Base-by-base conservation (phyloP, 345 rosid species). In the Eucalyptus polybractea region DNA sequence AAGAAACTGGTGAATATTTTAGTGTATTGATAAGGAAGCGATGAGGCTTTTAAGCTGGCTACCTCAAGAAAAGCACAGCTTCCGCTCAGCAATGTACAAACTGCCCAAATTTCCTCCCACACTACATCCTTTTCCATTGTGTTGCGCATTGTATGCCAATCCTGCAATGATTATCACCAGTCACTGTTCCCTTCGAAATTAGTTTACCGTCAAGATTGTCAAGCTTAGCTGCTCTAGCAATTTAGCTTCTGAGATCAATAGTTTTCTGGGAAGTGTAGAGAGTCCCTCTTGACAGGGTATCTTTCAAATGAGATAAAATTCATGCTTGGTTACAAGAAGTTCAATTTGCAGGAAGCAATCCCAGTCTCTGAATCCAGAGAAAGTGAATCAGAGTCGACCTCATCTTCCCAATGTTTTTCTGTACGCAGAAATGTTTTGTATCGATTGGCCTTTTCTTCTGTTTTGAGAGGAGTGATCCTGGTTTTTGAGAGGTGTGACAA, bases 401-500 rank as follows among this genome's bases (percentile, higher is more conserved):
- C 60, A 54, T 22, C 60, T 54, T 54, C 27, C 1, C 0, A 1
- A 54, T 21, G 27, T 54, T 54, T 0, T 54, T 54, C 0, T 0
- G 0, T 54, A 1, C 0, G 3, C 0, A 0, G 0, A 54, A 21
- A 54, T 54, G 60, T 54, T 54, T 54, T 54, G 27, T 22, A 22
- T 51, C 22, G 1, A 51, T 51, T 17, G 56, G 56, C 56, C 22
- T 16, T 7, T 51, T 51, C 56, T 16, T 51, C 56, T 3, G 9
- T 51, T 51, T 51, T 17, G 56, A 51, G 56, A 51, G 54, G 54
- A 51, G 54, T 51, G 54, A 51, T 51, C 54, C 54, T 51, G 54
- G 54, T 51, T 7, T 50, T 51, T 17, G 54, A 51, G 2, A 51
- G 54, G 54, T 7, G 56, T 17, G 56, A 51, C 22, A 7, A 51